A percentile compares a stretch with the other conserved stretches of the same genome.
These are phyloP conservation scores for Erodium chrysanthum DNA, from an alignment of 441 rosid genomes.

Conservation along the genomic window DNA sequence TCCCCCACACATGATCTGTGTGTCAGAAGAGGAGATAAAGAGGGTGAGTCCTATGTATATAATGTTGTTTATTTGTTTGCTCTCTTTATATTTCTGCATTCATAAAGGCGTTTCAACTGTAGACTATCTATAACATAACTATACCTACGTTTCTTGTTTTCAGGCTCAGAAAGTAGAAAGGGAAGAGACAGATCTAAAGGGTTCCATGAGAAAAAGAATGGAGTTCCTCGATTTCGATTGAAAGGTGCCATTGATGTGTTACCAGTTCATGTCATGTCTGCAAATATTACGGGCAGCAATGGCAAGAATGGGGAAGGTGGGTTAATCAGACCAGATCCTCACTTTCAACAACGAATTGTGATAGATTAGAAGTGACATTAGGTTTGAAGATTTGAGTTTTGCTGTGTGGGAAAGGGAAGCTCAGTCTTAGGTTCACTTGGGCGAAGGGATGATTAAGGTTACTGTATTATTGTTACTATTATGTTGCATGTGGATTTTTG, in stretches of 20 bases:
- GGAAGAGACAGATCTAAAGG: constrained; percentile 57
- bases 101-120: too few relatives aligned
- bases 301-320: constrained; percentile 13
- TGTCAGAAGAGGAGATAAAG: constrained; percentile 46
- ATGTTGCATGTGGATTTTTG: not conserved
- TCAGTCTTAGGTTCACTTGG: too few relatives aligned
- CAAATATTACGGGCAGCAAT: constrained; percentile 25
- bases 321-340: too few relatives aligned
- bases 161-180: constrained; percentile 75
- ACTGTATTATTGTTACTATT: not conserved
- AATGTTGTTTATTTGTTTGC: not conserved
- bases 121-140: too few relatives aligned
- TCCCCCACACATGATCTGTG: constrained; percentile 50
- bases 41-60: constrained; percentile 29
- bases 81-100: too few relatives aligned
- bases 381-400: too few relatives aligned
- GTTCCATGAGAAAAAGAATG: constrained; percentile 71
- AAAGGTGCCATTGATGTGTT: constrained; percentile 9
- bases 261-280: constrained; percentile 9
- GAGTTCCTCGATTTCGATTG: constrained; percentile 77
- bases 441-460: too few relatives aligned
- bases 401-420: too few relatives aligned
- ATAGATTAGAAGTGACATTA: too few relatives aligned
- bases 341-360: too few relatives aligned
- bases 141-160: constrained; percentile 2